phyloP scores from a whole-genome alignment of 1,139 yeast species.

The Lodderomyces metapsilosis region DNA sequence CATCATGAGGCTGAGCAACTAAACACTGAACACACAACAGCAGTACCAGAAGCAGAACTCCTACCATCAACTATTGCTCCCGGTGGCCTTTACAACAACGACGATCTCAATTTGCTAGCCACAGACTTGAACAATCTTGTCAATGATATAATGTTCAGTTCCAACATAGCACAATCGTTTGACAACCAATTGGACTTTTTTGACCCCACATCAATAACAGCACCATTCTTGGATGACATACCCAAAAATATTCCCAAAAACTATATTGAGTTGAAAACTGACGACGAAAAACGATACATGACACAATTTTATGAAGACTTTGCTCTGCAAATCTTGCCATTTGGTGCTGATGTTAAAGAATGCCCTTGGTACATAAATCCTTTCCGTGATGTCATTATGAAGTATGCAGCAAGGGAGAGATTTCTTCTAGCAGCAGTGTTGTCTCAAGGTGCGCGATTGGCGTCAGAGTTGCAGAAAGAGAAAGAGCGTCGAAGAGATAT shows the following conservation, averaged over 20 bases:
- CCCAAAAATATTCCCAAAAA: constrained; percentile 21
- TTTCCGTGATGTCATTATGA: constrained; percentile 54
- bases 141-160: constrained; percentile 29
- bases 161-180: constrained; percentile 15
- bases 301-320: constrained; percentile 54
- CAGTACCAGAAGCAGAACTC: neutral
- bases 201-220: neutral
- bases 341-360: constrained; percentile 41
- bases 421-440: constrained; percentile 60
- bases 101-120: constrained; percentile 32
- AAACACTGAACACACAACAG: neutral
- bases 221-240: constrained; percentile 15
- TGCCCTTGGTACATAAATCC: constrained; percentile 42
- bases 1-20: too few species aligned
- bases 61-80: neutral
- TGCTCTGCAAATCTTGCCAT: constrained; percentile 55
- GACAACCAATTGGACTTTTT: constrained; percentile 5
- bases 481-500: constrained; percentile 24
- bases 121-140: constrained; percentile 34
- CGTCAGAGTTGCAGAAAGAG: constrained; percentile 29
- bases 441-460: constrained; percentile 63
- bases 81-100: constrained; percentile 17
- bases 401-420: constrained; percentile 54
- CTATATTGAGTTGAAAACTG: constrained; percentile 30
- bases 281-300: constrained; percentile 46